Evolutionary conservation across 1,284 basidiomycete species (phyloP), one percentile per base, ranked within the genome.

Genomic region (Apiotrichum akiyoshidainum): DNA sequence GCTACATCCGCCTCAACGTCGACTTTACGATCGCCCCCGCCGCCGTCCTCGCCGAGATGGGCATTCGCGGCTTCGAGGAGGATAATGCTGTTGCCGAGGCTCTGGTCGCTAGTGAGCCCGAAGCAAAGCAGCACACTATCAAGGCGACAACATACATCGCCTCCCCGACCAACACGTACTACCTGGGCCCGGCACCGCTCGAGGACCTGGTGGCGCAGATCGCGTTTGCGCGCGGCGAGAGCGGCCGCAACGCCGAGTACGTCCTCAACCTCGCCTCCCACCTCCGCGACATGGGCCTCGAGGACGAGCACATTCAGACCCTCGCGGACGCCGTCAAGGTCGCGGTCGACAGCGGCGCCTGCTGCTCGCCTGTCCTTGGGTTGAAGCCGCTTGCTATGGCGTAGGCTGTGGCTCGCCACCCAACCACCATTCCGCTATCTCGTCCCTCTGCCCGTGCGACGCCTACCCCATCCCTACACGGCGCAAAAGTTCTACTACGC

Each of bases 131-230:
- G 26, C 26, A 50, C 8, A 33, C 16, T 6, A 33, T 61, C n/a
- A 22, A 17, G n/a, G 41, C 47, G 1, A 54, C 57, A 31, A 63
- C 61, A 33, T 63, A 63, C 58, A 63, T 63, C 33, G 61, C 61
- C 45, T 40, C 52, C 5, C 61, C 61, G 4, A 41, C 45, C 3
- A 63, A 63, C 50, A 46, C 56, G 45, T 46, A 63, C 41, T 63
- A 54, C 22, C 61, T 63, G 37, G 61, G 61, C 17, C 61, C 61
- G 0, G 54, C 44, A 19, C 47, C 55, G 10, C 49, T 57, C 33
- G 39, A 39, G 14, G 40, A 33, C 26, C 54, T 63, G 52, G 61
- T 59, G 12, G 10, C 16, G 11, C 57, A 59, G 49, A 63, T 63
- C 33, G 55, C 58, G 19, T 33, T 16, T 19, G 52, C 52, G 33